Base-by-base conservation (phyloP, 345 rosid genomes). In the rapeseed (Brassica napus) region DNA sequence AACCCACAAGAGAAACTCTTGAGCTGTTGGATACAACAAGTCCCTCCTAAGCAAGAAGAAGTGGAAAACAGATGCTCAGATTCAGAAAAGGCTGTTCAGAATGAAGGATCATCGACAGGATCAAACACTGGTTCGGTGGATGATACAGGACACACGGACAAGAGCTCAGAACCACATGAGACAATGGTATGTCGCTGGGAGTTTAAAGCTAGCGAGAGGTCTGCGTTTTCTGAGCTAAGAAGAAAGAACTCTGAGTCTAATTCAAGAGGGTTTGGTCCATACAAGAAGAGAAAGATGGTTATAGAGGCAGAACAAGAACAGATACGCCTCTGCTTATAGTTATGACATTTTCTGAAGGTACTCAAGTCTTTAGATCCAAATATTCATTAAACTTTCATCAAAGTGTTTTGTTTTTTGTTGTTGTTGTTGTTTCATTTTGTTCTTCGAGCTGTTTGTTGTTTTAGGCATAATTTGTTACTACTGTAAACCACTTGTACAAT, bases 201-300 rank as follows among this genome's bases (percentile, higher is more conserved):
- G 82, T 77, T 83, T 42, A 85, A 80, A 66, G 70, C 70, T 21
- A 83, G 80, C 64, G 81, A 69, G 52, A 84, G 77, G 68, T 82
- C 90, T 18, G 85, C 83, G 16, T 80, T 84, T 55, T 69, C 81
- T 11, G 74, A 77, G 80, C 76, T 80, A 65, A 47, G 68, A 23
- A 80, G 72, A 78, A 72, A 44, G 5, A 79, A 61, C 62, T 44
- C 80, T 4, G 81, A 77, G 32, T 85, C 74, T 52, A 75, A 67
- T 62, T 37, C 24, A 76, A 88, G 75, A 81, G 93, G 93, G 6
- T 89, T 91, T 85, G 84, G 86, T 65, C 97, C 92, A 6, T 91
- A 86, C 54, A 89, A 83, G 49, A 83, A 84, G 75, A 87, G 86
- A 75, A 86, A 85, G 47, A 61, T 66, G 73, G 63, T 42, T 1